Percentiles rank a stretch among this genome's conserved stretches.
Conservation (phyloP, 148 eudicot species). For the Fallopia convolvulus region DNA sequence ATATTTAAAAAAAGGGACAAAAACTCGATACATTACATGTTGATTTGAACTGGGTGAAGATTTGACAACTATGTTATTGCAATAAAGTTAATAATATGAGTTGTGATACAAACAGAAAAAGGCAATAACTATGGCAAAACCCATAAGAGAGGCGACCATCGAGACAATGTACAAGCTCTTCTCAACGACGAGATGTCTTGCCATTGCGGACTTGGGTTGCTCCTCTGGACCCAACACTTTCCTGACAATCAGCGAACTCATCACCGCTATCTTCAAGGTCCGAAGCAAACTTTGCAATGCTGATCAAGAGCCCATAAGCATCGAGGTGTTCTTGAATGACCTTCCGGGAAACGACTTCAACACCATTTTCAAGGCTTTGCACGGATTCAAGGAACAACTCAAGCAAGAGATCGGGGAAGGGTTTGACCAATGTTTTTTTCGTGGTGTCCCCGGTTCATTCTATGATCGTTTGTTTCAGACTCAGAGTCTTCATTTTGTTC, state of each 20-base stretch:
- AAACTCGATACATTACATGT: no score
- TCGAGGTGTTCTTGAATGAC: conserved; percentile 2
- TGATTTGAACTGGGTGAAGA: no score
- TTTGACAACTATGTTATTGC: no score
- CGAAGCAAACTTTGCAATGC: background rate
- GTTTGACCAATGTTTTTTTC: background rate
- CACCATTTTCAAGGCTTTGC: background rate
- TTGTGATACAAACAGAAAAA: background rate
- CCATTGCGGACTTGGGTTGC: background rate
- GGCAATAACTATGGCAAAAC: background rate
- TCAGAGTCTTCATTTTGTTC: background rate
- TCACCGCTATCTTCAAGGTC: background rate
- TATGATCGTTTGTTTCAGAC: background rate
- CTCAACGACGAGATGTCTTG: background rate
- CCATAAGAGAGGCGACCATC: background rate
- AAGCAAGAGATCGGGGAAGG: background rate
- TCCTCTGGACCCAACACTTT: background rate
- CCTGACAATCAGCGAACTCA: background rate
- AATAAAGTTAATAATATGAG: no score
- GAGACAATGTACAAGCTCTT: background rate
- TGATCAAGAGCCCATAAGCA: background rate
- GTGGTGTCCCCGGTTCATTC: background rate
- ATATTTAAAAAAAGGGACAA: no score
- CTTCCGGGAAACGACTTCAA: conserved; percentile 5
- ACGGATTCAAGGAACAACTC: background rate